phyloP scores from a whole-genome alignment of 169 alveolate genomes.

The Plasmodium inui region DNA sequence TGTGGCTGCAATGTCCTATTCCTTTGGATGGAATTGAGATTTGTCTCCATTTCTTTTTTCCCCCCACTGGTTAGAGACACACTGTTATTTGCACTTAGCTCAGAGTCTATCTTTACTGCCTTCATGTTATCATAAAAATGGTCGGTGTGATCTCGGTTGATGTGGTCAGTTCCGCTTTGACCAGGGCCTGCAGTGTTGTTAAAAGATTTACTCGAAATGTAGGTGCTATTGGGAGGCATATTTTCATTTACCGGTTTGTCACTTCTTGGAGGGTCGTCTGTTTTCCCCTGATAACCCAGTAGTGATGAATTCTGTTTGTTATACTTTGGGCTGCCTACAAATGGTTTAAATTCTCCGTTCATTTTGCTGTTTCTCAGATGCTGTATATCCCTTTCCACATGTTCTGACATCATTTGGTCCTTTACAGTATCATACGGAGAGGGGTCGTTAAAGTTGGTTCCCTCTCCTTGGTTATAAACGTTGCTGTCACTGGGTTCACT shows the following conservation, averaged over 20 bases:
- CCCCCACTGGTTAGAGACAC: not conserved
- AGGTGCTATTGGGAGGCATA: not conserved
- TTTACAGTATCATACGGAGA: not conserved
- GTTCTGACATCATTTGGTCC: not conserved
- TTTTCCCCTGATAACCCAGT: not conserved
- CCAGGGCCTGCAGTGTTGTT: not conserved
- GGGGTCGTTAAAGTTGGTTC: too few species aligned
- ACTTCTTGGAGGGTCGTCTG: not conserved
- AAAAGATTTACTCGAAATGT: not conserved
- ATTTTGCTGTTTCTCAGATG: not conserved
- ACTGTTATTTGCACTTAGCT: not conserved
- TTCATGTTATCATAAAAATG: not conserved
- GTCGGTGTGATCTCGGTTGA: not conserved
- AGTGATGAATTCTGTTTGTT: constrained; percentile 6
- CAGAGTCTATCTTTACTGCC: not conserved
- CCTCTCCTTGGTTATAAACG: not conserved
- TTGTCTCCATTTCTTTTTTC: not conserved
- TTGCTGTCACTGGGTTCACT: not conserved
- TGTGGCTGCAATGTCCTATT: not conserved
- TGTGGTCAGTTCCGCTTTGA: not conserved
- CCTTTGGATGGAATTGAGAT: not conserved
- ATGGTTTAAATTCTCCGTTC: not conserved
- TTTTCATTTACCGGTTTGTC: not conserved
- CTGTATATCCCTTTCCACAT: not conserved
- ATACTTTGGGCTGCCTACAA: not conserved